Evolutionary conservation across 1,284 basidiomycete species (phyloP).

Genomic region (Marasmius fiardii): DNA sequence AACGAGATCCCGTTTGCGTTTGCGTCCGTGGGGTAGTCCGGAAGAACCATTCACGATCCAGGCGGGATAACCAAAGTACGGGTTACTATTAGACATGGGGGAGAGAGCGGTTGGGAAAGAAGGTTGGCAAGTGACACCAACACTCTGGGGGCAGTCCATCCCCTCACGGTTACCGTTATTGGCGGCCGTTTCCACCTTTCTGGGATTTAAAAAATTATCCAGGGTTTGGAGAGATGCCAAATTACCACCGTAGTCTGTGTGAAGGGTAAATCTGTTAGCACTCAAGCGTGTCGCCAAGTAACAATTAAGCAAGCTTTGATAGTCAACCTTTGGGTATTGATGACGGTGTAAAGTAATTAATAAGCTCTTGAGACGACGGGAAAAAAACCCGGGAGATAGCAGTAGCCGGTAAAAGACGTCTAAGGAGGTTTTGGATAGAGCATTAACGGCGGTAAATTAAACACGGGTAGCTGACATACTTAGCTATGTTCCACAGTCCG

Average conservation of each 20-base stretch:
- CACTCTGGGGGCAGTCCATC: no score
- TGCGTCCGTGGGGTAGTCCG: conserved; percentile 53
- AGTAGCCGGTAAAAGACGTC: conserved; percentile 66
- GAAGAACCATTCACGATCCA: conserved; percentile 34
- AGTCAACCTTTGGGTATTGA: conserved; percentile 57
- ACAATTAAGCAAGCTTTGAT: conserved; percentile 8
- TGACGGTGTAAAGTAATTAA: conserved; percentile 52
- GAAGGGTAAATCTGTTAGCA: conserved; percentile 8
- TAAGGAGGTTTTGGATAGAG: no score
- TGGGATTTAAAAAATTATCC: conserved; percentile 41
- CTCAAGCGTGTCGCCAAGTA: no score
- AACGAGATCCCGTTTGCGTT: conserved; percentile 69
- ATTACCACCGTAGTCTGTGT: conserved; percentile 59
- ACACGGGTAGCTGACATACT: conserved; percentile 37
- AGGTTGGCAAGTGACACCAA: background rate
- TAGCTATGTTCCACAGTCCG: conserved; percentile 74
- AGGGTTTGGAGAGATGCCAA: conserved; percentile 44
- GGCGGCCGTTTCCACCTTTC: conserved; percentile 12
- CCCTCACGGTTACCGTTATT: conserved; percentile 9
- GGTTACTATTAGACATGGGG: conserved; percentile 63
- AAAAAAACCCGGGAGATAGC: conserved; percentile 76
- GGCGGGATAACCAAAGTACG: conserved; percentile 82
- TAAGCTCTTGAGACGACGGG: conserved; percentile 55
- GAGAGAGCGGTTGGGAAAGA: conserved; percentile 31
- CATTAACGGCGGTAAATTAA: conserved; percentile 16